Conservation (phyloP, 2,329 filamentous ascomycete genomes). For the Xylariaceae sp. region DNA sequence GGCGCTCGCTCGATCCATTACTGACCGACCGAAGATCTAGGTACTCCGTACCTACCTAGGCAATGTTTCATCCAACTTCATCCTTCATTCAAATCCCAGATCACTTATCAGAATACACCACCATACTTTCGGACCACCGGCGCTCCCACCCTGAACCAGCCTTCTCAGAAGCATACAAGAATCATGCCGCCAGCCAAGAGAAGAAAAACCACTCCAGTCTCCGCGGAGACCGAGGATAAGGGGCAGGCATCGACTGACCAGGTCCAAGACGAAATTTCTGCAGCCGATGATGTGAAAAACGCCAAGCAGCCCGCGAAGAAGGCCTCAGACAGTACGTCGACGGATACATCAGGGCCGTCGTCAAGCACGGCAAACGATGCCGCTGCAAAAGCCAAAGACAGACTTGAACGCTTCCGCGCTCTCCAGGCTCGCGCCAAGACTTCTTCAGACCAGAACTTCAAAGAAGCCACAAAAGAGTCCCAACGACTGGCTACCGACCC, state of each 20-base stretch:
- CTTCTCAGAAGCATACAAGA: neutral
- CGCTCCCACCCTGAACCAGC: neutral
- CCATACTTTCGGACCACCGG: neutral
- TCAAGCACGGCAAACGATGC: conserved; percentile 16
- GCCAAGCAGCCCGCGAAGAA: conserved; percentile 8
- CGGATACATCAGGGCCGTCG: conserved; percentile 7
- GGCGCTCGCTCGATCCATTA: too few species aligned
- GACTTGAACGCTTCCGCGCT: conserved; percentile 78
- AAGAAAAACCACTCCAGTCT: conserved; percentile 35
- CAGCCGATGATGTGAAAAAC: conserved; percentile 16
- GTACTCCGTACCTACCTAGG: neutral
- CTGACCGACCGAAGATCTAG: neutral
- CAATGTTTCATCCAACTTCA: neutral
- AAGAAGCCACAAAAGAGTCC: conserved; percentile 78
- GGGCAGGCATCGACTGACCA: conserved; percentile 24
- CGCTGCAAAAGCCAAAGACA: conserved; percentile 51
- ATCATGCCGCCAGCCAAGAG: conserved; percentile 42
- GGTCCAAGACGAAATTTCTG: conserved; percentile 16
- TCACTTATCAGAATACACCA: neutral
- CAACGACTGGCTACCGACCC: conserved; percentile 75
- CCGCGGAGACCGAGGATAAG: conserved; percentile 21
- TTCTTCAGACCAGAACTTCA: conserved; percentile 68
- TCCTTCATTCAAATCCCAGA: neutral
- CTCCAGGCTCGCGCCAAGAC: conserved; percentile 75
- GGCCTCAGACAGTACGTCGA: neutral